These are phyloP conservation scores for Kodamaea neixiangensis DNA, from an alignment of 805 yeast genomes.

Conservation along the genomic window DNA sequence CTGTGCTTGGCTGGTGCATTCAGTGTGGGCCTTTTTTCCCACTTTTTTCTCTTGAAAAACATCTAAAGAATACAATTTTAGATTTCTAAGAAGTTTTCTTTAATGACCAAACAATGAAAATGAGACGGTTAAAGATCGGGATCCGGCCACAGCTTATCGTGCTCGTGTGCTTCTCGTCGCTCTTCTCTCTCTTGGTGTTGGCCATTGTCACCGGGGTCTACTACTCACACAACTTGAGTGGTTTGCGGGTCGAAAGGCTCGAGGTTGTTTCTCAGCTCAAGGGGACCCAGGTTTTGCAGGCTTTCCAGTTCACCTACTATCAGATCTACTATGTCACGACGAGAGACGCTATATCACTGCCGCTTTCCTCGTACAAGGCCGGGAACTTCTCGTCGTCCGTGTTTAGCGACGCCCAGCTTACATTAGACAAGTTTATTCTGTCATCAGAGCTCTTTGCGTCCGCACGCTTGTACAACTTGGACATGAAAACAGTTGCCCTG, in stretches of 20 bases:
- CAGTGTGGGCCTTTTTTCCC: not conserved
- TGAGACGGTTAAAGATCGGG: slow-evolving; percentile 54
- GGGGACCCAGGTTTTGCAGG: slow-evolving; percentile 75
- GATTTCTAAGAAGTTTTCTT: not conserved
- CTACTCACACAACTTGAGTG: slow-evolving; percentile 61
- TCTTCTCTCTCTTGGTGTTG: slow-evolving; percentile 67
- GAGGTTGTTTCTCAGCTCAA: slow-evolving; percentile 79
- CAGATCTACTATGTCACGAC: slow-evolving; percentile 68
- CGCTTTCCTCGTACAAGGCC: slow-evolving; percentile 64
- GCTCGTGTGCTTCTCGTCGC: slow-evolving; percentile 67
- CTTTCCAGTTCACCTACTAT: slow-evolving; percentile 60
- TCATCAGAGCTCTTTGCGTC: slow-evolving; percentile 64
- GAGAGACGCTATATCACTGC: slow-evolving; percentile 58
- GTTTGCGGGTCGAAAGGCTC: slow-evolving; percentile 67
- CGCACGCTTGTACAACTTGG: slow-evolving; percentile 68
- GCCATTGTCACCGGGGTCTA: slow-evolving; percentile 76
- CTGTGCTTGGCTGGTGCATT: not conserved
- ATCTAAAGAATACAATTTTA: not conserved
- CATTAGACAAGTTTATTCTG: slow-evolving; percentile 60
- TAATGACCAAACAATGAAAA: slow-evolving; percentile 12
- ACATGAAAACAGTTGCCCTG: slow-evolving; percentile 47
- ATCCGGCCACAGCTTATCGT: slow-evolving; percentile 75
- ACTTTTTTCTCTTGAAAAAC: not conserved
- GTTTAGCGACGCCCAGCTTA: slow-evolving; percentile 43
- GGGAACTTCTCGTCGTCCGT: slow-evolving; percentile 62